Base-by-base conservation (phyloP, 192 early-diverging fungal species). In the Linnemannia exigua region DNA sequence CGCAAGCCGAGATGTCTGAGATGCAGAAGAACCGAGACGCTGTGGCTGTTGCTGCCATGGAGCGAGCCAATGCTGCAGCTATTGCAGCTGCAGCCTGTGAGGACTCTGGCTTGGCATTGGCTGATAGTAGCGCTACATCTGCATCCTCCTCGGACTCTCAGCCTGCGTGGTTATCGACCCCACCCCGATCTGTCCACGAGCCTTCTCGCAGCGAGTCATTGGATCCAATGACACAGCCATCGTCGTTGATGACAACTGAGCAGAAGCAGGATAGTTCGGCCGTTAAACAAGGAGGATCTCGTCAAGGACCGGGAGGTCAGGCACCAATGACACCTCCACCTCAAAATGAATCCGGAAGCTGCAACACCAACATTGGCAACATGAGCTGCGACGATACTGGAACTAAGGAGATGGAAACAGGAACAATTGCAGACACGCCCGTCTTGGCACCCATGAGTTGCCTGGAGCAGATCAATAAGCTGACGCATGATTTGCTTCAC, bases 401-500 rank as follows among this genome's bases (percentile, higher is more conserved):
- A 37, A 44, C 51, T 8, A 54, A 35, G 2, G 20, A 46, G 17
- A 25, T 36, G 38, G 36, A 38, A 0, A 1, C 37, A 38, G n/a
- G 1, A 16, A 3, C 1, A 31, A 31, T 25, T 3, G 25, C 66
- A 17, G 48, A 19, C 35, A 70, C 8, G 15, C 8, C 20, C 9
- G 22, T 4, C 17, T 48, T n/a, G 38, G 38, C 69, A n/a, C 1
- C 38, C 46, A 67, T 67, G 6, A 79, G 77, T 1, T 76, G 82
- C 25, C 58, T 91, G 25, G 91, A 90, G 48, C 78, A 90, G 54
- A 88, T 91, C 83, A 80, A 90, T 72, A 82, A 79, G 36, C 82
- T 91, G 19, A 82, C 88, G 8, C 74, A 79, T 7, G 89, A 90
- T 66, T 19, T 91, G 71, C 74, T 89, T 15, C 87, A 76, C 36